Conservation (phyloP, 805 yeast genomes). For the Nakazawaea laoshanensis region DNA sequence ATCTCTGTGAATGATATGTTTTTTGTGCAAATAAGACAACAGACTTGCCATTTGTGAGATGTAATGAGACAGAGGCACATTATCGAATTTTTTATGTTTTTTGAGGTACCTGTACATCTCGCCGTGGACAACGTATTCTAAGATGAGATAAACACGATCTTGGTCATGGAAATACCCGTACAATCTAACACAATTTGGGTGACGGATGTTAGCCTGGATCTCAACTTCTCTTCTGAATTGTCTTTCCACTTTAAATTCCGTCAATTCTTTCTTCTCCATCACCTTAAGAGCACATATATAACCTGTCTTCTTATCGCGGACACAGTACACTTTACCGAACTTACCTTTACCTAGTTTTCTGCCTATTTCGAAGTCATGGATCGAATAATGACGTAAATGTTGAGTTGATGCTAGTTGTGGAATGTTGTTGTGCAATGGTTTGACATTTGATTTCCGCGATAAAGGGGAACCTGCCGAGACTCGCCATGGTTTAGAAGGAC, state of each 20-base stretch:
- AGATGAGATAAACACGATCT: conserved; percentile 68
- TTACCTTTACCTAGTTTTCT: conserved; percentile 86
- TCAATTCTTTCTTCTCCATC: conserved; percentile 77
- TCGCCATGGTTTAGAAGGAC: conserved; percentile 9
- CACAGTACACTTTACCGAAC: conserved; percentile 89
- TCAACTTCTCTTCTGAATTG: conserved; percentile 90
- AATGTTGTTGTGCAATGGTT: conserved; percentile 1
- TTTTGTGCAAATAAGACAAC: conserved; percentile 65
- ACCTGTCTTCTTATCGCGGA: conserved; percentile 64
- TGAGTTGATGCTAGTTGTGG: conserved; percentile 5
- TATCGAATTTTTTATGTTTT: conserved; percentile 60
- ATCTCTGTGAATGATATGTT: conserved; percentile 83
- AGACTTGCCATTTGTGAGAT: conserved; percentile 81
- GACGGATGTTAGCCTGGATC: conserved; percentile 73
- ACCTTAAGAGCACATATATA: conserved; percentile 85
- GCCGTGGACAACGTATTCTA: conserved; percentile 82
- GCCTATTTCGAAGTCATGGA: conserved; percentile 79
- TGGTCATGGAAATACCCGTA: conserved; percentile 83
- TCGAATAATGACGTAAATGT: conserved; percentile 23
- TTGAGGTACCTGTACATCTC: conserved; percentile 74
- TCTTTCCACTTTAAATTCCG: conserved; percentile 66
- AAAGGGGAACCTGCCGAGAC: conserved; percentile 8
- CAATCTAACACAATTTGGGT: conserved; percentile 71
- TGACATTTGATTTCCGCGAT: conserved; percentile 1
- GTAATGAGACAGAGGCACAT: conserved; percentile 67